Evolutionary conservation across 257 asterid genomes (phyloP), one percentile per base, ranked within the genome.

Genomic region (Datura wrightii): DNA sequence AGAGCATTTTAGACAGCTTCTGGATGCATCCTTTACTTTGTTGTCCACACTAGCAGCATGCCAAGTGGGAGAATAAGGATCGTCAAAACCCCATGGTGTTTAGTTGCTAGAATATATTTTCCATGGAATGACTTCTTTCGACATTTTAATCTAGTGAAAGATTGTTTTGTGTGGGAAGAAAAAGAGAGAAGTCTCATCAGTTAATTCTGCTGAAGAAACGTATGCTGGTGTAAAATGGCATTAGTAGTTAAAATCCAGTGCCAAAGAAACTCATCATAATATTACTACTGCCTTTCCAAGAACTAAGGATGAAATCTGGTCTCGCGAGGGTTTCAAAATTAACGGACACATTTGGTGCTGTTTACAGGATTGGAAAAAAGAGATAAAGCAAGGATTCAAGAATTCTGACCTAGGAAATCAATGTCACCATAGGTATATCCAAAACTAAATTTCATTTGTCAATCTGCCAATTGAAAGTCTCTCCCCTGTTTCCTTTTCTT

Each of bases 311-410:
- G 42, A 48, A 76, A 14, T 76, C 81, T 50, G 4, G 46, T 50
- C 44, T 76, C 82, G 2, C 11, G 15, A 50, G 31, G 13, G 15
- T 76, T 50, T 50, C 42, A 13, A 3, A 76, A 31, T 13, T 13
- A 48, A 50, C 5, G 0, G 16, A 52, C 31, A 52, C 34, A 50
- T 13, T 76, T 76, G 63, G 8, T 76, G 46, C 62, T 76, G 65
- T 37, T 41, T 79, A 71, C 84, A 88, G 90, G 88, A 88, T 55
- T 88, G 88, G 90, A 58, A 58, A 34, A 65, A 50, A 15, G 90
- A 83, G 83, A 78, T 19, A 50, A 53, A 83, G 62, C 79, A 85
- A 62, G 88, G 88, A 44, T 88, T 37, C 82, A 85, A 85, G 76
- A 56, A 85, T 63, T 85, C 90, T 34, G 84, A 78, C 46, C 36